phyloP scores from a whole-genome alignment of 805 yeast genomes.

The Clavispora vitiphila region DNA sequence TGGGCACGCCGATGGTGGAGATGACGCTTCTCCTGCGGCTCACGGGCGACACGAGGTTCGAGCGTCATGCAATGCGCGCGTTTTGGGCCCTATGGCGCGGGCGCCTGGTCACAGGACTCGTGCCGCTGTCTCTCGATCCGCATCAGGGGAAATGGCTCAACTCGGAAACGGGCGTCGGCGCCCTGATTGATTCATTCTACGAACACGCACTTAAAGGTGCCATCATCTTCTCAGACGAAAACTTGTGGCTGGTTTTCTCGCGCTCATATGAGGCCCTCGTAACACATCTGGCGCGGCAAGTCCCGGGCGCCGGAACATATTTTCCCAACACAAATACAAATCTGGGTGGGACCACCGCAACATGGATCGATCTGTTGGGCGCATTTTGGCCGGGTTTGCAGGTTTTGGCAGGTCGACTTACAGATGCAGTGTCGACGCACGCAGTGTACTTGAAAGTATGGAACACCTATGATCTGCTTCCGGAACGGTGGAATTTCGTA shows the following conservation, averaged over 20 bases:
- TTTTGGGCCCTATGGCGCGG: conserved; percentile 68
- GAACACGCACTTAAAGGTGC: conserved; percentile 82
- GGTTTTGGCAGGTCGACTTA: conserved; percentile 70
- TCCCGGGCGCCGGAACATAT: conserved; percentile 19
- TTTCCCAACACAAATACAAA: conserved; percentile 56
- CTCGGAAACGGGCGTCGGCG: conserved; percentile 75
- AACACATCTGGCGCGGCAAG: conserved; percentile 31
- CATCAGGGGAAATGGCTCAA: conserved; percentile 51
- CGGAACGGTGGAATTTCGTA: conserved; percentile 72
- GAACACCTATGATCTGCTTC: conserved; percentile 75
- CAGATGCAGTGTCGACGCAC: conserved; percentile 61
- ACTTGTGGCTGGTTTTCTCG: conserved; percentile 51
- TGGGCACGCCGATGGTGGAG: conserved; percentile 78
- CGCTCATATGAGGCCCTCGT: conserved; percentile 53
- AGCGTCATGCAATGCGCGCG: conserved; percentile 53
- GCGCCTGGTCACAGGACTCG: conserved; percentile 53
- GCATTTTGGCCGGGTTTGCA: conserved; percentile 89
- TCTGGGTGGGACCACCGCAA: conserved; percentile 45
- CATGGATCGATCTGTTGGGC: conserved; percentile 81
- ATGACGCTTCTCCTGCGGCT: conserved; percentile 69
- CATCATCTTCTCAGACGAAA: conserved; percentile 60
- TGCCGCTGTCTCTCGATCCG: conserved; percentile 78
- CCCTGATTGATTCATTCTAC: conserved; percentile 85
- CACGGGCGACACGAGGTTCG: conserved; percentile 72
- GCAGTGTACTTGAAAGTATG: conserved; percentile 66